Percentiles rank a stretch among this genome's conserved stretches.
These are phyloP conservation scores for Phaeosphaeriaceae sp. DNA, from an alignment of 2,329 filamentous ascomycete genomes.

Conservation along the genomic window DNA sequence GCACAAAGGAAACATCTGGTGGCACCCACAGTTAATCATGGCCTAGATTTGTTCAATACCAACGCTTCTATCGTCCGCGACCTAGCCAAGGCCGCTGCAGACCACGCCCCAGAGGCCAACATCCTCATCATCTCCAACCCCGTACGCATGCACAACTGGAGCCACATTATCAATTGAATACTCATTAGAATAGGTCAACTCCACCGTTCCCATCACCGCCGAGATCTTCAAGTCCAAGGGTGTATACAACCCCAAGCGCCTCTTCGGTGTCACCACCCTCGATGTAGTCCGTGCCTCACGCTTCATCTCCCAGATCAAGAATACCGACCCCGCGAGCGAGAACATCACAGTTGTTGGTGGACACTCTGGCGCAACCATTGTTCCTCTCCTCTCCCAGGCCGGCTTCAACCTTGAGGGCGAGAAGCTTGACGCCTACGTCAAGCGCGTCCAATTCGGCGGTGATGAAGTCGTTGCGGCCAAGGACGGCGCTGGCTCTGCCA, in stretches of 20 bases:
- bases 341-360: conserved; percentile 95
- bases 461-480: conserved; percentile 99
- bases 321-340: conserved; percentile 87
- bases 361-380: conserved; percentile 97
- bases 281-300: conserved; percentile 97
- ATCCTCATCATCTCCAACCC: conserved; percentile 98
- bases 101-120: conserved; percentile 89
- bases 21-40: conserved; percentile 13
- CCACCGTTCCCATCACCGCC: conserved; percentile 94
- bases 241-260: conserved; percentile 98
- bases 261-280: conserved; percentile 99
- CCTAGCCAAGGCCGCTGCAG: conserved; percentile 91
- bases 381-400: conserved; percentile 95
- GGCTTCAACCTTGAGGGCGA: conserved; percentile 84
- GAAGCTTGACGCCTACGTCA: conserved; percentile 76
- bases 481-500: conserved; percentile 95
- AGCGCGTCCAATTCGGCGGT: conserved; percentile 98
- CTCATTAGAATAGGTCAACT: conserved; percentile 74
- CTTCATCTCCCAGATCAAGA: conserved; percentile 96
- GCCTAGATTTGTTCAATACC: conserved; percentile 97
- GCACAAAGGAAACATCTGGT: conserved; percentile 19
- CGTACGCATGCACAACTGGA: conserved; percentile 52
- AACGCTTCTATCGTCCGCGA: conserved; percentile 99
- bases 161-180: background rate
- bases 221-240: conserved; percentile 95